Evolutionary conservation across 805 yeast genomes (phyloP), one percentile per base, ranked within the genome.

Genomic region (Komagataella phaffii): DNA sequence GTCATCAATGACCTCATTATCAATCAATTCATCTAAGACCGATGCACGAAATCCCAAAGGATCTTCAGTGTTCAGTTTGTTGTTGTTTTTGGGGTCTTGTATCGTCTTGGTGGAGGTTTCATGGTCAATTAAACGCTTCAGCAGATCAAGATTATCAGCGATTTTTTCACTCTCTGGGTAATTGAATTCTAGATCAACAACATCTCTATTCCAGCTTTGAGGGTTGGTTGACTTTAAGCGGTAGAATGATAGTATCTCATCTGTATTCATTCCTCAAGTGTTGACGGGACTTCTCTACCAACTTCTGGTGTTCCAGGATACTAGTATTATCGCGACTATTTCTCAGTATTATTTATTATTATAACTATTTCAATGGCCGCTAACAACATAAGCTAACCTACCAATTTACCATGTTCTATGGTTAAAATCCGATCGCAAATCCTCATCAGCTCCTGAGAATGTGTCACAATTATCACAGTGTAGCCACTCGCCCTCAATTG

Each of bases 11-110:
- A 71, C 58, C 19, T 70, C 70, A 45, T 66, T 65, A 46, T 75
- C 70, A 8, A 63, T 58, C 45, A 78, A 61, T 44, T 69, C 70
- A 18, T 71, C 66, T 48, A 73, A 58, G 7, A 80, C 67, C 3
- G 77, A 70, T 21, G 65, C 67, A n/a, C 72, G 70, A 24, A 74
- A 73, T 3, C 81, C 82, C 53, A 83, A 63, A 1, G 88, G 86
- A 57, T 83, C 88, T 30, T 12, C 30, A 17, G 14, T 18, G 3
- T 30, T 17, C 6, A 30, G 48, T 46, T 36, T 30, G n/a, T 14
- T 14, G 24, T 30, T 49, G 36, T 21, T 49, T 14, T 44, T 36
- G 17, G 53, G 45, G 24, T 51, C 24, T 19, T 47, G 12, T 8
- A n/a, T 30, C 14, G 40, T 30, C 14, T 30, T n/a, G 10, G 17